phyloP scores from a whole-genome alignment of 2,329 filamentous ascomycete species.

The Claviceps monticola region DNA sequence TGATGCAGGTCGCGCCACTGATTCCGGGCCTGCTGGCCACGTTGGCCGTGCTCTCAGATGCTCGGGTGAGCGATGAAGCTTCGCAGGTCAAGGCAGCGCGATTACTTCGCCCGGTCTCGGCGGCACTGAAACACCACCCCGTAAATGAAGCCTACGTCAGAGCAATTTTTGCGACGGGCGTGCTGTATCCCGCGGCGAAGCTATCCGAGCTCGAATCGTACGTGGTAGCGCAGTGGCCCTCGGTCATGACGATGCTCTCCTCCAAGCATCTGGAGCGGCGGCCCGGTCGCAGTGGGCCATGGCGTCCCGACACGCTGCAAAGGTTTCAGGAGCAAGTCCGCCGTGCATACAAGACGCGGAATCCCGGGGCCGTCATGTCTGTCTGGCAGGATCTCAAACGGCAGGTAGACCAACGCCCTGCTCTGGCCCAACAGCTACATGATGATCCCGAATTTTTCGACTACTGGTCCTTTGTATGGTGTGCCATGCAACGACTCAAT shows the following conservation, averaged over 20 bases:
- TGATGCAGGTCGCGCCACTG: slow-evolving; percentile 12
- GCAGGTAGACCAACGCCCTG: slow-evolving; percentile 12
- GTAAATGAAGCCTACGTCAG: slow-evolving; percentile 11
- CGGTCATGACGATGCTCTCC: slow-evolving; percentile 12
- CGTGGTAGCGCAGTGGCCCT: slow-evolving; percentile 17
- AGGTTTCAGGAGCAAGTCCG: slow-evolving; percentile 17
- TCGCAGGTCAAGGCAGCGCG: slow-evolving; percentile 13
- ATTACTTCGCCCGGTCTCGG: slow-evolving; percentile 15
- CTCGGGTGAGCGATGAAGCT: slow-evolving; percentile 6
- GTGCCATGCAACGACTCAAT: slow-evolving; percentile 17
- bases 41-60: slow-evolving; percentile 17
- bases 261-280: slow-evolving; percentile 12
- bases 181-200: slow-evolving; percentile 9
- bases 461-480: slow-evolving; percentile 27
- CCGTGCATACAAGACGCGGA: slow-evolving; percentile 16
- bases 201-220: slow-evolving; percentile 13
- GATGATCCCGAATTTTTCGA: slow-evolving; percentile 22
- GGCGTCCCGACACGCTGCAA: slow-evolving; percentile 1
- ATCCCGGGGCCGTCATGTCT: slow-evolving; percentile 15
- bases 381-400: slow-evolving; percentile 21
- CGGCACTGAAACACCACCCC: slow-evolving; percentile 9
- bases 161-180: slow-evolving; percentile 8
- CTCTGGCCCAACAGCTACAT: slow-evolving; percentile 16
- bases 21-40: slow-evolving; percentile 21
- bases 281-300: not conserved